Percentiles rank a stretch among this genome's conserved stretches.
Evolutionary conservation across 2,329 filamentous ascomycete species (phyloP).

Genomic region (Fusarium sp.): DNA sequence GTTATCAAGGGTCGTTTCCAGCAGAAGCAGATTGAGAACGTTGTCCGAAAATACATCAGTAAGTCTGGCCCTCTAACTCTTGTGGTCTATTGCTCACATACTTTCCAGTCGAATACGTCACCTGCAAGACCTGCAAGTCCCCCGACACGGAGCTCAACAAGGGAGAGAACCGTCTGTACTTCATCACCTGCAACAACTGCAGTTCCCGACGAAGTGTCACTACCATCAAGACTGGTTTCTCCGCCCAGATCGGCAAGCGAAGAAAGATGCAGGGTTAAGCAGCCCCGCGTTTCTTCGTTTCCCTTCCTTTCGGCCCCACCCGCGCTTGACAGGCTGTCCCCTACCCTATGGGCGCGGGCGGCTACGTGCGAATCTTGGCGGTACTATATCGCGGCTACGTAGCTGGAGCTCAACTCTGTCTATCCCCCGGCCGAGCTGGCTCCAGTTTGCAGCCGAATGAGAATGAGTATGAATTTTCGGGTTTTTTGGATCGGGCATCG

Average conservation of each 20-base stretch:
- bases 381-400: slow-evolving; percentile 22
- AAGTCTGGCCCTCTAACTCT: slow-evolving; percentile 51
- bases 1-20: slow-evolving; percentile 99
- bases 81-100: slow-evolving; percentile 44
- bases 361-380: slow-evolving; percentile 12
- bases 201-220: slow-evolving; percentile 88
- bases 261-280: slow-evolving; percentile 89
- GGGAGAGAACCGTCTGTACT: slow-evolving; percentile 98
- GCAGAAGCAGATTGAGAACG: slow-evolving; percentile 99
- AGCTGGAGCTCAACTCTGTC: neutral
- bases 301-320: slow-evolving; percentile 14
- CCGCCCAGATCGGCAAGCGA: slow-evolving; percentile 98
- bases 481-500: slow-evolving; percentile 34
- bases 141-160: slow-evolving; percentile 97
- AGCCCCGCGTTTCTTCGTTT: slow-evolving; percentile 13
- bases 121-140: slow-evolving; percentile 97
- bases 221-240: slow-evolving; percentile 99
- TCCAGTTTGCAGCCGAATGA: slow-evolving; percentile 12
- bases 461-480: slow-evolving; percentile 33
- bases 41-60: slow-evolving; percentile 95
- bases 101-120: slow-evolving; percentile 87
- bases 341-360: slow-evolving; percentile 21
- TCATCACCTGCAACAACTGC: slow-evolving; percentile 93
- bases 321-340: slow-evolving; percentile 11
- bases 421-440: neutral